These are phyloP conservation scores for Stephanodiscus minutulus DNA, from an alignment of 108 stramenopile species.

Conservation along the genomic window DNA sequence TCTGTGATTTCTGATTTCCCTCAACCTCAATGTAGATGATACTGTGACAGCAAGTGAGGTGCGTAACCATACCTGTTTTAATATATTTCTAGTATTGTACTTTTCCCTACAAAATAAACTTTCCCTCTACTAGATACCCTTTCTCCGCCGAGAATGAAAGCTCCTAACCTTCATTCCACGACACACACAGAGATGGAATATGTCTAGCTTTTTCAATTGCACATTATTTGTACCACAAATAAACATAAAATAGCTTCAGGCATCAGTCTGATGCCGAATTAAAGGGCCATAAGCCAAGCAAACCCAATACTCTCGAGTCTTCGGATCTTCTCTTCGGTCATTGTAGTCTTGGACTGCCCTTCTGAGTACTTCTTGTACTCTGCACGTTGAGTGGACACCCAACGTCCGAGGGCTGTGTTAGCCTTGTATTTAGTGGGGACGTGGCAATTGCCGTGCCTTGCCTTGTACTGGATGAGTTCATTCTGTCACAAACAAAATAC, in stretches of 20 bases:
- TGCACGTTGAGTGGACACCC: constrained; percentile 54
- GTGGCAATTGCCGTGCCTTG: constrained; percentile 36
- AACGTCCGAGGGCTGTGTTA: constrained; percentile 50
- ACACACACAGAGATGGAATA: not conserved
- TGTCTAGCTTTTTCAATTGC: too few relatives aligned
- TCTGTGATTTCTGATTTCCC: too few relatives aligned
- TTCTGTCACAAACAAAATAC: constrained; percentile 1
- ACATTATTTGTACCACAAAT: not conserved
- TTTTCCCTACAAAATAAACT: too few relatives aligned
- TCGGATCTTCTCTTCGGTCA: constrained; percentile 57
- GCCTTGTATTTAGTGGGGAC: constrained; percentile 48
- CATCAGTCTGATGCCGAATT: not conserved
- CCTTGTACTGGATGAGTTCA: constrained; percentile 35
- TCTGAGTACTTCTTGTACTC: constrained; percentile 52
- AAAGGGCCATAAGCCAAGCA: constrained; percentile 63
- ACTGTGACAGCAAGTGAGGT: not conserved
- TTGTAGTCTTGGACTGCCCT: constrained; percentile 37
- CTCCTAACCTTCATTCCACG: constrained; percentile 4
- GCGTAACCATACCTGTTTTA: not conserved
- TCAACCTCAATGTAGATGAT: too few relatives aligned
- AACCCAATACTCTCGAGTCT: constrained; percentile 68
- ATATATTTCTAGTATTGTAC: too few relatives aligned
- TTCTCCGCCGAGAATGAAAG: constrained; percentile 1
- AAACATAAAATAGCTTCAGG: not conserved
- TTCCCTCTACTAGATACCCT: too few relatives aligned